Base-by-base conservation (phyloP, 108 stramenopile genomes). In the Fistulifera solaris region DNA sequence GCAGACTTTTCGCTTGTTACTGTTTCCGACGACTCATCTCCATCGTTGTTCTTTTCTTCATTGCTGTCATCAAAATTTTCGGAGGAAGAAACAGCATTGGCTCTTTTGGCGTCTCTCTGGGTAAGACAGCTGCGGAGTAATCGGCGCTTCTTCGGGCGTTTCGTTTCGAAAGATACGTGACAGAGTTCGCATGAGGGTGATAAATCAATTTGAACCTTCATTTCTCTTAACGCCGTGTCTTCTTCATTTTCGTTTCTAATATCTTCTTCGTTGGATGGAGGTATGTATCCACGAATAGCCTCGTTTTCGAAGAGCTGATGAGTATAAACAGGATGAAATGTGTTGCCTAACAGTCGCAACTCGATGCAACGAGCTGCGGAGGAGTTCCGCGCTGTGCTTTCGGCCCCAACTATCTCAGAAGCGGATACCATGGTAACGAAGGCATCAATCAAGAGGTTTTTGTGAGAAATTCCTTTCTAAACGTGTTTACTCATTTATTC, bases 271-370 rank as follows among this genome's bases (percentile, higher is more conserved):
- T 25, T 19, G 45, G 26, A 21, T 23, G 58, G 25, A 22, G 84
- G 88, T 14, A 65, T 56, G 58, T 82, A 77, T 25, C 89, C 89
- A 5, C 42, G 71, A 44, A 84, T 63, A 11, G 26, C 57, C 58
- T 85, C 85, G 24, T 55, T 65, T 49, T 61, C 54, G 44, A 87
- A 80, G 27, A 59, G 67, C 68, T 87, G 89, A 59, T 91, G 89
- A 16, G 84, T 86, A 56, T 65, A 91, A 13, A 82, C 85, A 13
- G 89, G 89, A 27, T 65, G 75, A 70, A 86, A 84, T n/a, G 49
- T 17, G 19, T 50, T 39, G 39, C 42, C 39, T 8, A 56, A 52
- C 23, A 63, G 43, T 13, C 52, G 27, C 19, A 73, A 44, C 0
- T 54, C 59, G 23, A 70, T 66, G 45, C 59, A 70, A 24, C 66